A percentile compares a stretch with the other conserved stretches of the same genome.
These are phyloP conservation scores for Lipomyces orientalis DNA, from an alignment of 805 yeast species.

Conservation along the genomic window DNA sequence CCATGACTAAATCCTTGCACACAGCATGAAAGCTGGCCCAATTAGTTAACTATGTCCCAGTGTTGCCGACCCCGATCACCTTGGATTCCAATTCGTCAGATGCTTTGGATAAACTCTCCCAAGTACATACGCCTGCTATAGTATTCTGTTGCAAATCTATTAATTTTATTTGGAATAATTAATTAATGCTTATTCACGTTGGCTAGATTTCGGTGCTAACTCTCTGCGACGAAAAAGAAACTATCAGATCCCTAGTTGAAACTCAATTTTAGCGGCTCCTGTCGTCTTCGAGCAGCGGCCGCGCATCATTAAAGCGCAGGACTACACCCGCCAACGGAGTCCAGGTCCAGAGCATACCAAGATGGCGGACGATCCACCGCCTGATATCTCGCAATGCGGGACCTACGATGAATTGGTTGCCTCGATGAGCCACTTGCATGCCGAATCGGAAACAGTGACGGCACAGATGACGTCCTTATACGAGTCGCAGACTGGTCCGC, in stretches of 20 bases:
- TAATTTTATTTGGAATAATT: too few relatives aligned
- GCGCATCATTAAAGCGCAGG: neutral
- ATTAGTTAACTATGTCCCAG: too few relatives aligned
- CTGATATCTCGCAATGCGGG: conserved; percentile 25
- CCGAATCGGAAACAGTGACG: conserved; percentile 19
- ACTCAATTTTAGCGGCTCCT: neutral
- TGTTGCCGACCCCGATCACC: too few relatives aligned
- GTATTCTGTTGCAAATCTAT: too few relatives aligned
- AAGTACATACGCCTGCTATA: too few relatives aligned
- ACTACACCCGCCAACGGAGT: neutral
- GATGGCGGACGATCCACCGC: conserved; percentile 17
- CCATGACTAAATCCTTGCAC: too few relatives aligned
- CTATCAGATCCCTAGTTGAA: neutral
- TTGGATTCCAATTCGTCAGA: too few relatives aligned
- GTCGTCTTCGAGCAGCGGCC: neutral
- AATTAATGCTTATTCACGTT: too few relatives aligned
- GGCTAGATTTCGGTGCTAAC: neutral
- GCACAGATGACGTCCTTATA: conserved; percentile 13
- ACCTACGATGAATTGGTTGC: conserved; percentile 27
- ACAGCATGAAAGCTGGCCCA: too few relatives aligned
- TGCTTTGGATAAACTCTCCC: too few relatives aligned
- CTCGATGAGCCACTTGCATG: conserved; percentile 19
- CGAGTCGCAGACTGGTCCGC: conserved; percentile 23
- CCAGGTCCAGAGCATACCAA: neutral
- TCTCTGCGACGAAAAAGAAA: too few relatives aligned